These are phyloP conservation scores for Metarhizium guizhouense DNA, from an alignment of 2,329 filamentous ascomycete genomes.

Conservation along the genomic window DNA sequence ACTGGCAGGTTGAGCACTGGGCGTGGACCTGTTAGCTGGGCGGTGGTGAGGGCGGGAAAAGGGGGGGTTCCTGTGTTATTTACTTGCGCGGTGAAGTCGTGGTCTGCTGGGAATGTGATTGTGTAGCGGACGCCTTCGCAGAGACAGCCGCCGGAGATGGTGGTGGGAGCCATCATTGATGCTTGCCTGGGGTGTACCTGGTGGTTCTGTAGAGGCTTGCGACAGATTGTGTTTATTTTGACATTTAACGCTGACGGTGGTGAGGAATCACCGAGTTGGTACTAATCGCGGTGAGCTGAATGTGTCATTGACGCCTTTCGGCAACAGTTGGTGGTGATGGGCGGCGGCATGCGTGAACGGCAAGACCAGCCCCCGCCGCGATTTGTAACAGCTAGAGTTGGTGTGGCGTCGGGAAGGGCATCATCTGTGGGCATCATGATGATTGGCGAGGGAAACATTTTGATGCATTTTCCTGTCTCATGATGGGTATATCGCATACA, in stretches of 20 bases:
- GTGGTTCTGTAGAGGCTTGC: not conserved
- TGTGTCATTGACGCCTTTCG: not conserved
- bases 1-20: conserved; percentile 41
- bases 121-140: conserved; percentile 40
- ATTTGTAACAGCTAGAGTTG: not conserved
- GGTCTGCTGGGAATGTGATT: conserved; percentile 33
- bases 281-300: not conserved
- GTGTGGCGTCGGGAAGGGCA: not conserved
- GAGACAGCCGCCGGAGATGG: conserved; percentile 41
- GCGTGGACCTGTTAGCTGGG: not conserved
- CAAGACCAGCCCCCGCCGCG: not conserved
- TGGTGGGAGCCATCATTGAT: conserved; percentile 19
- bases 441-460: not conserved
- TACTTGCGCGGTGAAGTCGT: conserved; percentile 29
- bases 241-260: not conserved
- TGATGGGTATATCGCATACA: not conserved
- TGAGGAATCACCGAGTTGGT: no score
- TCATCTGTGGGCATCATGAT: not conserved
- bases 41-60: no score
- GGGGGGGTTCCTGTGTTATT: not conserved
- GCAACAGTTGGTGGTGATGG: no score
- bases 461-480: not conserved
- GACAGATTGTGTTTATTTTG: not conserved
- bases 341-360: no score
- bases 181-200: not conserved